Evolutionary conservation across 139 green algal species (phyloP), one percentile per base, ranked within the genome.

Genomic region (Gonium pectorale): DNA sequence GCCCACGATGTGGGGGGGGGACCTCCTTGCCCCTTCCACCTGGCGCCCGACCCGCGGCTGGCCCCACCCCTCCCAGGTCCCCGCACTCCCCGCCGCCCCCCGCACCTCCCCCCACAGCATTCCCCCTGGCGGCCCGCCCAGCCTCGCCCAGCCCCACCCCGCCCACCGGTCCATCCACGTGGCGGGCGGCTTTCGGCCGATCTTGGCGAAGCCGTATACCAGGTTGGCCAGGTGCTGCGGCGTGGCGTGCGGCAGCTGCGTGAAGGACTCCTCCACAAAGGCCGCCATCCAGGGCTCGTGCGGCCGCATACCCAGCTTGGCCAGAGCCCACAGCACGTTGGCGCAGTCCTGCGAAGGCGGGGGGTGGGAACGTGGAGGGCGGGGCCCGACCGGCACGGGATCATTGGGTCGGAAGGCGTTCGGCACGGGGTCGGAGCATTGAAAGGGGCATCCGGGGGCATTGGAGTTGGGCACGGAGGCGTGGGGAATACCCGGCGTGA

Each of bases 261-360:
- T 75, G 71, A 81, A 82, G 13, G 80, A 71, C 72, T 87, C 81
- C 54, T 82, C 79, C 37, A 85, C 64, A 11, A 85, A 84, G 29
- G 86, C 82, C 11, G 52, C 72, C 86, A 92, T 69, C 86, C 86
- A 92, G 2, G 62, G 27, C 40, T 88, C 79, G 17, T 66, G 69
- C 24, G 86, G 86, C 17, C 24, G 52, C 40, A 89, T 70, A 21
- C 68, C 29, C 70, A 92, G 79, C 17, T 49, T 71, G 21, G 40
- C 82, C 1, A 88, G 60, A 5, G 89, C 80, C 89, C 86, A 92
- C 26, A 90, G 37, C 21, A 74, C 71, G 54, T 87, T 92, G 71
- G 86, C 63, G 38, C 78, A 89, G 66, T 79, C 70, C 86, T 92
- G 66, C 1, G 70, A 22, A 24, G 24, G 67, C 4, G 40, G 75